phyloP scores from a whole-genome alignment of 75 land plant species.

The Gnetum montanum region DNA sequence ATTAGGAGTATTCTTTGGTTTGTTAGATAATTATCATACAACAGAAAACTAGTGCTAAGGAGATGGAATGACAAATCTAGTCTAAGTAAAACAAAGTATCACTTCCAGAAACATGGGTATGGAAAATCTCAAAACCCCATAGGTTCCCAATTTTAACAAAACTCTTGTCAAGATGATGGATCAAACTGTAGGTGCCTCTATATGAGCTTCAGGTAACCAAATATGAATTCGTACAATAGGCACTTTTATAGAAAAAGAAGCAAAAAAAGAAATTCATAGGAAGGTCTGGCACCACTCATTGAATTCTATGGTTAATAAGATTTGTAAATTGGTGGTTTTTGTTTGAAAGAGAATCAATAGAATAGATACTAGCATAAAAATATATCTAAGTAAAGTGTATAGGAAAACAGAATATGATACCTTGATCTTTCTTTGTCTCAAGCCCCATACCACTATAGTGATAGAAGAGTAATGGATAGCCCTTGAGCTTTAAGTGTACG shows the following conservation, averaged over 20 bases:
- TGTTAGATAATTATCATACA: too few relatives aligned
- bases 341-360: background rate
- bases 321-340: background rate
- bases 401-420: background rate
- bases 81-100: slow-evolving; percentile 20
- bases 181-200: slow-evolving; percentile 23
- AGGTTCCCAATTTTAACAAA: slow-evolving; percentile 5
- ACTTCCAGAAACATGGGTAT: slow-evolving; percentile 12
- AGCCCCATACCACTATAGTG: background rate
- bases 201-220: slow-evolving; percentile 17
- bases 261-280: background rate
- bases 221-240: slow-evolving; percentile 17
- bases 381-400: background rate
- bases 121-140: background rate
- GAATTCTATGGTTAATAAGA: background rate
- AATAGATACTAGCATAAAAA: slow-evolving; percentile 1
- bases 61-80: too few relatives aligned
- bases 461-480: slow-evolving; percentile 1
- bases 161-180: slow-evolving; percentile 12
- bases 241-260: slow-evolving; percentile 11
- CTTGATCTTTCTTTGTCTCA: background rate
- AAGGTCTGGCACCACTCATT: background rate
- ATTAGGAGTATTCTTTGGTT: too few relatives aligned
- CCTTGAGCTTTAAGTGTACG: background rate
- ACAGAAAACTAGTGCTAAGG: too few relatives aligned